Evolutionary conservation across 2,329 filamentous ascomycete species (phyloP).

Genomic region (Rasamsonia emersonii): DNA sequence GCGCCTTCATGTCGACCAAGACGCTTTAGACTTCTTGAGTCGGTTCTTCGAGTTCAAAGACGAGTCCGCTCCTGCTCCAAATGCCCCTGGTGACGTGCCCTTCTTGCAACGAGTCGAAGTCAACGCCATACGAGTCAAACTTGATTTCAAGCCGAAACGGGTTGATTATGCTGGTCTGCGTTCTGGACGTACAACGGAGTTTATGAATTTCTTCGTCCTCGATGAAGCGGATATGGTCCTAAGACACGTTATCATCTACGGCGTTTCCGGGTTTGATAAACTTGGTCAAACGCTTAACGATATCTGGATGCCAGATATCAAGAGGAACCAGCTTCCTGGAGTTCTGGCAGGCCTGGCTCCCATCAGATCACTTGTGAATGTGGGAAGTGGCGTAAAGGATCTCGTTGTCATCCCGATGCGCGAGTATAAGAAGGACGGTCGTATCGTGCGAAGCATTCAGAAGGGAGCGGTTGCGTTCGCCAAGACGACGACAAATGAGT

Average conservation of each 20-base stretch:
- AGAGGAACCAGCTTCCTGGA: conserved; percentile 75
- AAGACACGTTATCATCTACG: conserved; percentile 84
- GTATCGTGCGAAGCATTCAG: conserved; percentile 81
- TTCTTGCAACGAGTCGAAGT: conserved; percentile 89
- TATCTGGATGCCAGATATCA: conserved; percentile 93
- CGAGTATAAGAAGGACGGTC: conserved; percentile 90
- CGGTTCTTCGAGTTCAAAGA: conserved; percentile 98
- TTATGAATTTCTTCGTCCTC: conserved; percentile 96
- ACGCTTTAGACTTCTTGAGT: conserved; percentile 92
- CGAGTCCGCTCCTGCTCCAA: conserved; percentile 46
- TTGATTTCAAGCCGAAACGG: conserved; percentile 98
- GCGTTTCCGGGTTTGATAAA: conserved; percentile 80
- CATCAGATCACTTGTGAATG: conserved; percentile 82
- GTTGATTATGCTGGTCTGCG: conserved; percentile 89
- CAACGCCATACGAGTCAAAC: conserved; percentile 69
- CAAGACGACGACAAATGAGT: conserved; percentile 83
- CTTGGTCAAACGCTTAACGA: conserved; percentile 86
- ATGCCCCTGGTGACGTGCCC: conserved; percentile 61
- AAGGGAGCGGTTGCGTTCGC: conserved; percentile 88
- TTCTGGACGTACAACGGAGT: conserved; percentile 90
- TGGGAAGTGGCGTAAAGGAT: conserved; percentile 77
- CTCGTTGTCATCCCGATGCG: conserved; percentile 81
- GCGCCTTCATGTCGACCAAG: conserved; percentile 90
- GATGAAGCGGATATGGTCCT: conserved; percentile 82
- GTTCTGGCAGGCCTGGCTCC: conserved; percentile 84